Base-by-base conservation (phyloP, 495 filamentous ascomycete genomes). In the Neurospora tetrasperma region DNA sequence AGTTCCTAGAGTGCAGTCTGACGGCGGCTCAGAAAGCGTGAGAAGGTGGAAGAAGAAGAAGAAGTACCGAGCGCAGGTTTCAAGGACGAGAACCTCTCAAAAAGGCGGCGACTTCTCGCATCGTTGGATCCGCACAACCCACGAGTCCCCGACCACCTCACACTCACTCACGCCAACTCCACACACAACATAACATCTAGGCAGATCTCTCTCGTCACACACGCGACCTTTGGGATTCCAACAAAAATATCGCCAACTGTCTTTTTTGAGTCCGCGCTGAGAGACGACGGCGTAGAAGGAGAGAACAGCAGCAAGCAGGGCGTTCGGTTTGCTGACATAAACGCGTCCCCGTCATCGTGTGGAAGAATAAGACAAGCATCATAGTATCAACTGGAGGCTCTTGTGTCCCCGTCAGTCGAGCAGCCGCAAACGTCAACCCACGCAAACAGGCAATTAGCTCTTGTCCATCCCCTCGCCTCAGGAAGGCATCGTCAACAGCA, bases 1-100 rank as follows among this genome's bases (percentile, higher is more conserved):
- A 40, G 71, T 70, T 70, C 69, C 31, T 16, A 66, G 12, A 31
- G 54, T 62, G 54, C 46, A 54, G 46, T 54, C 46, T 54, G 46
- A 59, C 48, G 71, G 42, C 73, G 66, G 43, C 69, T 27, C 70
- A 66, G 23, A 46, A 73, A 74, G 3, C 14, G 46, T 40, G 31
- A 69, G 66, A 75, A 66, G 54, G 54, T 66, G 54, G 54, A 66
- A 66, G 54, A 62, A 62, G 35, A 27, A 27, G 27, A 38, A 38
- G 54, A 38, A 35, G 20, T 31, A 38, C 54, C 48, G 48, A 66
- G 27, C 14, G 27, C 23, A 66, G 27, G 27, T 18, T 66, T 66
- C 54, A 66, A 66, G 54, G 27, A 66, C 27, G 54, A 27, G 54
- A 38, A 66, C 27, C 27, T 66, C 54, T 35, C 54, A 16, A 66